phyloP scores from a whole-genome alignment of 164 flowering plant species.

The Nymphaea colorata region DNA sequence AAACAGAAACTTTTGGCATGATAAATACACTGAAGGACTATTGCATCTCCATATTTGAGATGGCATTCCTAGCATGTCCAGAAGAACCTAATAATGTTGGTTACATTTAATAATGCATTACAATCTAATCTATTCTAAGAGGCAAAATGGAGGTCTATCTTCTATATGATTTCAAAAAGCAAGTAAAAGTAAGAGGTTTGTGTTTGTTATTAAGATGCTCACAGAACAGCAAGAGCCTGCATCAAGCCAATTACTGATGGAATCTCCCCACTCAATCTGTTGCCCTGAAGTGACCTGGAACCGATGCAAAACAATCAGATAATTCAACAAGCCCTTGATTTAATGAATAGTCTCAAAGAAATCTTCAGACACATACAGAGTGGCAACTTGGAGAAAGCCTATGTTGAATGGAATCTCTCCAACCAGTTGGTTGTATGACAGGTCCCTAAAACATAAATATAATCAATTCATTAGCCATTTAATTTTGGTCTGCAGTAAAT shows the following conservation, averaged over 20 bases:
- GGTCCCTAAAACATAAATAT: slow-evolving; percentile 29
- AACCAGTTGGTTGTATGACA: slow-evolving; percentile 71
- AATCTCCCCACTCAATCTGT: slow-evolving; percentile 61
- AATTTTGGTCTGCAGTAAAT: neutral
- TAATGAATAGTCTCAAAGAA: neutral
- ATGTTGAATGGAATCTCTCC: slow-evolving; percentile 97
- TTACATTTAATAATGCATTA: neutral
- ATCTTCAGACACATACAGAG: slow-evolving; percentile 47
- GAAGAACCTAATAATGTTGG: neutral
- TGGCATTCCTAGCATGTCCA: too few relatives aligned
- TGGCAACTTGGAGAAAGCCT: slow-evolving; percentile 96
- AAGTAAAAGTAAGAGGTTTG: too few relatives aligned
- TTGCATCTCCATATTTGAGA: too few relatives aligned
- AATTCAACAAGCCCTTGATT: neutral
- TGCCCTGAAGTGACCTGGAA: slow-evolving; percentile 80
- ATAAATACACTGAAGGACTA: too few relatives aligned
- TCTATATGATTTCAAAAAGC: too few relatives aligned
- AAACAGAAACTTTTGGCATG: too few relatives aligned
- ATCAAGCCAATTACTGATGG: slow-evolving; percentile 91
- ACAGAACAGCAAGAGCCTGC: slow-evolving; percentile 99
- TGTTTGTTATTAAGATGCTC: slow-evolving; percentile 22
- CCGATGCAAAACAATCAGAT: neutral
- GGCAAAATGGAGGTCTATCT: too few relatives aligned
- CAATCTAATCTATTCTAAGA: neutral
- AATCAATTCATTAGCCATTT: slow-evolving; percentile 1